Base-by-base conservation (phyloP, 2,329 filamentous ascomycete genomes). In the Neophaeococcomyces aloes region DNA sequence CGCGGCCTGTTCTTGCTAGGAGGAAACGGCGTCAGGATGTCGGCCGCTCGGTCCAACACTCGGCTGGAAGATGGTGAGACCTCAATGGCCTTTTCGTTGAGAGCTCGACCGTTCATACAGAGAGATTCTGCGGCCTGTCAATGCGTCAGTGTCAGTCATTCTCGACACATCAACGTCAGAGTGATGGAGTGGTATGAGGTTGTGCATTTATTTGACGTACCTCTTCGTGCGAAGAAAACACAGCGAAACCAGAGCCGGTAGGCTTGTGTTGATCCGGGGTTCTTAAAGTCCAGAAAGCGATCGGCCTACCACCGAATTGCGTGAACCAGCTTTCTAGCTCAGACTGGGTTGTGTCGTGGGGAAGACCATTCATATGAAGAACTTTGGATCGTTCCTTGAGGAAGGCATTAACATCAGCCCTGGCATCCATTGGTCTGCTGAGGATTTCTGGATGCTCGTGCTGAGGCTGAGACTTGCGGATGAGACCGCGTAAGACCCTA, bases 241-340 rank as follows among this genome's bases (percentile, higher is more conserved):
- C 89, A 38, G 91, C 91, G 65, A 98, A 98, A 42, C 91, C 91
- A 43, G 89, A 94, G 33, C 91, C 91, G 7, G 91, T 98, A n/a
- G 91, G 91, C 73, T 98, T 98, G 68, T 96, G 91, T 68, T 96
- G 91, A 66, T 98, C 91, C 2, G 91, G 91, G 11, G 91, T 98
- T 50, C 89, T 84, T 39, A 98, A 75, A 14, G 91, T 98, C 91
- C 91, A 98, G 69, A 98, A 98, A 15, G 91, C 91, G 67, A 98
- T 98, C 23, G 91, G 91, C 33, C 91, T 84, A 38, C 91, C 91
- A 52, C 91, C 91, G 61, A 94, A 98, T 65, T 98, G 91, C 23
- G 91, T 98, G 62, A 96, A 98, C 91, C 91, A 98, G 68, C 88
- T 95, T 70, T 98, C 91, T 18, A 98, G 76, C 69, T 98, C 91